Percentiles rank a stretch among this genome's conserved stretches.
phyloP scores from a whole-genome alignment of 1,284 basidiomycete genomes.

The Tetrapyrgos nigripes region DNA sequence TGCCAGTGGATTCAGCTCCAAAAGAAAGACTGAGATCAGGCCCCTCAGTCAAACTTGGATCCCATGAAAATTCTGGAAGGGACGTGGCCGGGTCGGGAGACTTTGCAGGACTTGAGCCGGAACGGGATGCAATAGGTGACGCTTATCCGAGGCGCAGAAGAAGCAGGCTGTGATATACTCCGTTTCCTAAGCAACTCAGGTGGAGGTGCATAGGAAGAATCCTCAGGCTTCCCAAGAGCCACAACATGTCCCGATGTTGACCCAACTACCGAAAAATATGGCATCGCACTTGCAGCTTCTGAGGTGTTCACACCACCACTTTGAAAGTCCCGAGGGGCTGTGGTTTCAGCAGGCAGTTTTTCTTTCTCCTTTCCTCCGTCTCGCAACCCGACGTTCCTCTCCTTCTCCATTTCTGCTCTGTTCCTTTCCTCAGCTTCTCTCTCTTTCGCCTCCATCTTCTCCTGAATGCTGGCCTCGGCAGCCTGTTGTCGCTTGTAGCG shows the following conservation, averaged over 20 bases:
- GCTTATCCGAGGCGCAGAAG: background rate
- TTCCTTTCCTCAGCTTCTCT: background rate
- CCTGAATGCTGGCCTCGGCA: background rate
- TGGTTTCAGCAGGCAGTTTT: too few relatives aligned
- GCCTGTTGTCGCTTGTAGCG: constrained; percentile 14
- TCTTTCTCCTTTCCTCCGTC: too few relatives aligned
- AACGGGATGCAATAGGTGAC: background rate
- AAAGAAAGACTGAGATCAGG: background rate
- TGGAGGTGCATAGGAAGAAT: constrained; percentile 18
- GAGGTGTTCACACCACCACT: constrained; percentile 18
- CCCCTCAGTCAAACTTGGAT: constrained; percentile 4
- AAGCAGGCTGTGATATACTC: background rate
- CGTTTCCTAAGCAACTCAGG: background rate
- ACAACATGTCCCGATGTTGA: constrained; percentile 49
- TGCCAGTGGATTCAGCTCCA: background rate
- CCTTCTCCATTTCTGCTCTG: background rate
- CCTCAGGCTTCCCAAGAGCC: constrained; percentile 50
- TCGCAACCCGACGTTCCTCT: background rate
- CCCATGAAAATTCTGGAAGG: constrained; percentile 10
- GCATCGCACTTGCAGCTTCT: constrained; percentile 34
- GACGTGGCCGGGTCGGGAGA: background rate
- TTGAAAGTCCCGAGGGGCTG: constrained; percentile 9
- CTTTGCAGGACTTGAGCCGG: background rate
- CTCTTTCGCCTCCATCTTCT: background rate
- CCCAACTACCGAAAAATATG: constrained; percentile 63